A percentile compares a stretch with the other conserved stretches of the same genome.
Conservation (phyloP, 2,329 filamentous ascomycete genomes). For the Curvularia sp. region DNA sequence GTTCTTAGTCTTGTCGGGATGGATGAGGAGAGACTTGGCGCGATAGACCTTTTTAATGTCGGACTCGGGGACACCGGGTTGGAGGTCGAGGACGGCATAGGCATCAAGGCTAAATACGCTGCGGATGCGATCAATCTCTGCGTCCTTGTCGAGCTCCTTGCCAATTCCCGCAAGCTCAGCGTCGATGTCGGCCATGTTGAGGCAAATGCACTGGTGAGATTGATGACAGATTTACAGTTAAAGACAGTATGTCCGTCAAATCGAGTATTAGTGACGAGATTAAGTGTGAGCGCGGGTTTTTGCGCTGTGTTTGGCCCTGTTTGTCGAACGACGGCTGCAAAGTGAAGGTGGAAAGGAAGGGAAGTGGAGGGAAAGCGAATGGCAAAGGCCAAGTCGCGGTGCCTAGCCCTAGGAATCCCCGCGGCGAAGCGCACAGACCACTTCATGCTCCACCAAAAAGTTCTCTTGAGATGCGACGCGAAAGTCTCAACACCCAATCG, state of each 20-base stretch:
- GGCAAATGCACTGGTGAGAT: background rate
- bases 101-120: slow-evolving; percentile 84
- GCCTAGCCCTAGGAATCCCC: slow-evolving; percentile 21
- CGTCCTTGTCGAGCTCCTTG: slow-evolving; percentile 95
- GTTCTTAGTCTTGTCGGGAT: slow-evolving; percentile 97
- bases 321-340: background rate
- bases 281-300: background rate
- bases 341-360: background rate
- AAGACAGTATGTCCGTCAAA: background rate
- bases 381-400: slow-evolving; percentile 1
- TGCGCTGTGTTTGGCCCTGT: background rate
- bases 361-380: slow-evolving; percentile 5
- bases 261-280: background rate
- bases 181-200: slow-evolving; percentile 60
- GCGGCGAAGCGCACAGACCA: slow-evolving; percentile 36
- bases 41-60: slow-evolving; percentile 96
- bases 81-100: slow-evolving; percentile 93
- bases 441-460: slow-evolving; percentile 33
- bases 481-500: slow-evolving; percentile 12
- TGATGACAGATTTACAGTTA: background rate
- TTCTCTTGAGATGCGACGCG: slow-evolving; percentile 30
- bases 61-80: slow-evolving; percentile 91
- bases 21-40: slow-evolving; percentile 97
- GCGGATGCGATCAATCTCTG: slow-evolving; percentile 93
- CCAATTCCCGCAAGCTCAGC: slow-evolving; percentile 82